Evolutionary conservation across 495 filamentous ascomycete species (phyloP).

Genomic region (Apiosordaria backusii): DNA sequence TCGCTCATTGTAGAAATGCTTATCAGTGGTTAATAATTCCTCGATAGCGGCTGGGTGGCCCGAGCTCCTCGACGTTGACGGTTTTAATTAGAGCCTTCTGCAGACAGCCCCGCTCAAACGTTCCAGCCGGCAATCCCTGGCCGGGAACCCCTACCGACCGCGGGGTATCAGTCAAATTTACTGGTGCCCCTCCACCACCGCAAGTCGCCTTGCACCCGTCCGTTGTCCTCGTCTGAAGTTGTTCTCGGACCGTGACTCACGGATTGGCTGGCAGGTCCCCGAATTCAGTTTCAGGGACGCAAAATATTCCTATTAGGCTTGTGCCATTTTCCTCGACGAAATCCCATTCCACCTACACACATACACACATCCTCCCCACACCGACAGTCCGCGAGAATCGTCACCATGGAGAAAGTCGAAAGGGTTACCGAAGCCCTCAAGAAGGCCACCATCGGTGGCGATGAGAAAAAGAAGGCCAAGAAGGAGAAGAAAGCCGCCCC

Average conservation of each 20-base stretch:
- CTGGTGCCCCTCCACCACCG: constrained; percentile 15
- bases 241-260: constrained; percentile 26
- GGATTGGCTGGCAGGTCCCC: constrained; percentile 11
- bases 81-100: background rate
- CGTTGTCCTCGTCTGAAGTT: constrained; percentile 15
- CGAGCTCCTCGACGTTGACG: background rate
- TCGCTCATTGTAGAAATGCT: background rate
- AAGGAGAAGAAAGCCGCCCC: constrained; percentile 44
- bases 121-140: constrained; percentile 4
- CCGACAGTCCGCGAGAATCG: constrained; percentile 5
- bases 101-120: background rate
- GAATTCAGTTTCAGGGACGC: constrained; percentile 20
- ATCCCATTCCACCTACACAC: constrained; percentile 9
- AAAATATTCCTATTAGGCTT: constrained; percentile 6
- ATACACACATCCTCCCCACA: background rate
- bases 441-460: constrained; percentile 32
- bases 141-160: constrained; percentile 17
- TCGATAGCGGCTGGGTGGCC: constrained; percentile 2
- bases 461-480: constrained; percentile 33
- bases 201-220: background rate
- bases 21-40: background rate
- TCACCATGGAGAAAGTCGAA: constrained; percentile 32
- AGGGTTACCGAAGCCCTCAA: constrained; percentile 35
- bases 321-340: background rate
- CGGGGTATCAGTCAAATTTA: constrained; percentile 25